Evolutionary conservation across 2,329 filamentous ascomycete species (phyloP), one percentile per base, ranked within the genome.

Genomic region (Ascochyta pisi): DNA sequence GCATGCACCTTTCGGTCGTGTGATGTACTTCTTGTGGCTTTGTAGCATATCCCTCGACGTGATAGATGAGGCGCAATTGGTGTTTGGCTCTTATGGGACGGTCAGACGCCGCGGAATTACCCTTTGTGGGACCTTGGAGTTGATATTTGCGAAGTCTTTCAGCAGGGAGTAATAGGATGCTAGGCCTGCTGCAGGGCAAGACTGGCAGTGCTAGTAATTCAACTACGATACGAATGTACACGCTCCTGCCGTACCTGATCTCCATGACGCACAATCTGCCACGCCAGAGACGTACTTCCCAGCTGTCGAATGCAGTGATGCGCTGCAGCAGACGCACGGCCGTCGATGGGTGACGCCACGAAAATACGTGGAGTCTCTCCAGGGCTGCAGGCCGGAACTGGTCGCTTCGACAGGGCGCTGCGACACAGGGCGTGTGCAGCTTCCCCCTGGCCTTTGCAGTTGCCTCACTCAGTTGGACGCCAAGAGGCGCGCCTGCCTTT

Each of bases 21-120:
- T 43, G 24, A 49, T 65, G 63, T 65, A 67, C 62, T 63, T 57
- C 58, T 41, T 47, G 56, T 51, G 51, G 39, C 52, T 54, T 61
- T 66, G 62, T 62, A 65, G 46, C 56, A 69, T 64, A 65, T 57
- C 35, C 50, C 39, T 35, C 22, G 33, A 38, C 22, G 57, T 56
- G 37, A 34, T 54, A 44, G 60, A 52, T 26, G 49, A 45, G 55
- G 45, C 57, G 41, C 52, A 57, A 50, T 27, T 40, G 63, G 65
- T 46, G 63, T 60, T 63, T 50, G 56, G 53, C 31, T 56, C 41
- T 56, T n/a, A 37, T 23, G 41, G 37, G 38, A 39, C 38, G 53
- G 47, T 35, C 24, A 56, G 47, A 47, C 7, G 53, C 48, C 47
- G 42, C 34, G 37, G 31, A 31, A 51, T 26, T 43, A 47, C 31